Percentiles rank a stretch among this genome's conserved stretches.
phyloP scores from a whole-genome alignment of 2,329 filamentous ascomycete genomes.

The Calonectria honghensis region DNA sequence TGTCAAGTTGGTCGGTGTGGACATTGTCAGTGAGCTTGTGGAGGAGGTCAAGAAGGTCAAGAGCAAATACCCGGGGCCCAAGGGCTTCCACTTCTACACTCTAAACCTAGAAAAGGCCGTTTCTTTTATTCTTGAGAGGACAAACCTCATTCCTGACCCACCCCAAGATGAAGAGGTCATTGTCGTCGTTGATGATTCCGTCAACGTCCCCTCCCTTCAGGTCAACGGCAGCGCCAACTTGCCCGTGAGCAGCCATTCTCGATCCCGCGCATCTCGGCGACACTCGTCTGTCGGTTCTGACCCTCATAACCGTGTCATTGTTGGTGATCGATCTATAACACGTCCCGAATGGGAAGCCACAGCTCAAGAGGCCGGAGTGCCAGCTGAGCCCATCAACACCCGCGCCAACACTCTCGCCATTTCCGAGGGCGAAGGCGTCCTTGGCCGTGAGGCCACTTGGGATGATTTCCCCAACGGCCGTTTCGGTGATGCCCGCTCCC shows the following conservation, averaged over 20 bases:
- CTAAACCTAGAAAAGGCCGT: slow-evolving; percentile 97
- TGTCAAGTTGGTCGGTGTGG: slow-evolving; percentile 86
- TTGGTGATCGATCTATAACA: slow-evolving; percentile 77
- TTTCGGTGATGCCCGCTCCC: slow-evolving; percentile 94
- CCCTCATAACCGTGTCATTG: slow-evolving; percentile 90
- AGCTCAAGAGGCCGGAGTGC: slow-evolving; percentile 86
- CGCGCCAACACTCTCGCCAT: slow-evolving; percentile 92
- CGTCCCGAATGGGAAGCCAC: slow-evolving; percentile 82
- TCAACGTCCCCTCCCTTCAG: slow-evolving; percentile 57
- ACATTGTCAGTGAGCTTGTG: slow-evolving; percentile 89
- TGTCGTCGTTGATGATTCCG: slow-evolving; percentile 66
- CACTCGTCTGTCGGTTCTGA: slow-evolving; percentile 89
- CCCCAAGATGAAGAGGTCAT: slow-evolving; percentile 70
- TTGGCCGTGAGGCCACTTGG: slow-evolving; percentile 97
- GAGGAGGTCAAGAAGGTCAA: slow-evolving; percentile 83
- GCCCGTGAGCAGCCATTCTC: slow-evolving; percentile 58
- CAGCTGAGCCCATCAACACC: slow-evolving; percentile 82
- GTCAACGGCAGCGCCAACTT: slow-evolving; percentile 69
- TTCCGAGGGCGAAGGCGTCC: slow-evolving; percentile 91
- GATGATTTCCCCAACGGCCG: slow-evolving; percentile 98
- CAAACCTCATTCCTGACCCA: slow-evolving; percentile 84
- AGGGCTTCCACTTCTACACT: slow-evolving; percentile 98
- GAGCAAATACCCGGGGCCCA: slow-evolving; percentile 73
- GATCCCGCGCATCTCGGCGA: slow-evolving; percentile 70
- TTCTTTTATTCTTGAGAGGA: slow-evolving; percentile 91